Base-by-base conservation (phyloP, 768 basidiomycete genomes). In the Termitomyces sp. region DNA sequence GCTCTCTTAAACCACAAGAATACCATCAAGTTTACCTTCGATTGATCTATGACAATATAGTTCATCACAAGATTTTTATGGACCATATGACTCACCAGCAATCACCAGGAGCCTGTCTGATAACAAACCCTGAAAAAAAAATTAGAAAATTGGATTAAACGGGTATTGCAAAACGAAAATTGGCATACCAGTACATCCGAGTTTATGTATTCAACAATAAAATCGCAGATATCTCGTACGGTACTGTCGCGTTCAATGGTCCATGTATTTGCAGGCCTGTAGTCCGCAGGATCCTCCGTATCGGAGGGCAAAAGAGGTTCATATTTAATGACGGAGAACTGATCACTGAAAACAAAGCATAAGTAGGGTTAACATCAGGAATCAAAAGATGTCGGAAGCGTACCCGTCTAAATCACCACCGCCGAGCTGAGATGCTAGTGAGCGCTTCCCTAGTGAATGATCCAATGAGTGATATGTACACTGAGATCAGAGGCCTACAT, bases 381-480 rank as follows among this genome's bases (percentile, higher is more conserved):
- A 31, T 51, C 47, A 45, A 46, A 1, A 25, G 38, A 40, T 36
- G 17, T 42, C 5, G 42, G 31, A 45, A 17, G 65, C 77, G 66
- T 69, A 89, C 88, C 91, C 91, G 60, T 92, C 91, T n/a, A 92
- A 74, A 74, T 92, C 91, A 0, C 91, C 91, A 40, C 90, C 90
- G 10, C 82, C 87, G 15, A 92, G 78, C 62, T 82, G 84, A 2
- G 88, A 89, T 10, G 91, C 81, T 46, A 91, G 68, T 0, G 89
- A 87, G 42, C 88, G 82, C 1, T 66, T 60, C 5, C 87, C 88
- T 90, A 64, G 31, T 43, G 5, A 46, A 42, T 17, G 4, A 38
- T 49, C 9, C 3, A 56, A 10, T 1, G 31, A 52, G n/a, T 20
- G 46, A 42, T 34, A 40, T 17, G 3, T 40, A 15, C 5, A n/a